A percentile compares a stretch with the other conserved stretches of the same genome.
Evolutionary conservation across 148 eudicot species (phyloP).

Genomic region (Hydrangea macrophylla): DNA sequence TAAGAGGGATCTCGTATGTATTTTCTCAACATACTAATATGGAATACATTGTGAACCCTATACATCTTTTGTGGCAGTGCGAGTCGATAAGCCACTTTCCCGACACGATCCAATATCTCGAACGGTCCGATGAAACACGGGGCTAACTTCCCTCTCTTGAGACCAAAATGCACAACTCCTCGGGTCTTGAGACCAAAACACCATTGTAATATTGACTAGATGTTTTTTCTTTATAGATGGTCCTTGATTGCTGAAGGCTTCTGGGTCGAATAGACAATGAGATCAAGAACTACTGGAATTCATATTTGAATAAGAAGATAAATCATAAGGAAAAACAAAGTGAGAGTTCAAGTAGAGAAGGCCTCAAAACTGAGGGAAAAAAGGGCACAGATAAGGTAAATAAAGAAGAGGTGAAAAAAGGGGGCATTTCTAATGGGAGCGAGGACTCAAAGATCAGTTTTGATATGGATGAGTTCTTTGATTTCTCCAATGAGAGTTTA

Average conservation of each 20-base stretch:
- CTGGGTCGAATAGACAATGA: constrained; percentile 81
- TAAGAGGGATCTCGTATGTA: too few species aligned
- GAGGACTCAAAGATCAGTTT: constrained; percentile 10
- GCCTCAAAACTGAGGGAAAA: too few species aligned
- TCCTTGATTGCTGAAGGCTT: constrained; percentile 61
- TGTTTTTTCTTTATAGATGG: constrained; percentile 37
- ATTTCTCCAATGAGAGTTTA: constrained; percentile 48
- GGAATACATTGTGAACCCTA: too few species aligned
- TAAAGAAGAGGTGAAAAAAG: constrained; percentile 5
- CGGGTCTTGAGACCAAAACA: too few species aligned
- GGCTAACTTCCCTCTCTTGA: too few species aligned
- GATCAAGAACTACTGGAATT: constrained; percentile 79
- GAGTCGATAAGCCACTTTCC: too few species aligned
- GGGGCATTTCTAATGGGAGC: neutral
- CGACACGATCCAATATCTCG: too few species aligned
- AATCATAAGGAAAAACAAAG: constrained; percentile 19
- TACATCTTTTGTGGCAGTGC: too few species aligned
- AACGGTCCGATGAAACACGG: too few species aligned
- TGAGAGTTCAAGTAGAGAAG: constrained; percentile 10
- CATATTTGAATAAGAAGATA: constrained; percentile 73
- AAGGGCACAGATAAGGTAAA: constrained; percentile 14
- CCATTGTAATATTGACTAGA: too few species aligned
- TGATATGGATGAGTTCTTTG: constrained; percentile 43
- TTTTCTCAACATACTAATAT: too few species aligned
- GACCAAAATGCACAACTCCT: too few species aligned